Base-by-base conservation (phyloP, 164 flowering plant species). In the Malania oleifera region DNA sequence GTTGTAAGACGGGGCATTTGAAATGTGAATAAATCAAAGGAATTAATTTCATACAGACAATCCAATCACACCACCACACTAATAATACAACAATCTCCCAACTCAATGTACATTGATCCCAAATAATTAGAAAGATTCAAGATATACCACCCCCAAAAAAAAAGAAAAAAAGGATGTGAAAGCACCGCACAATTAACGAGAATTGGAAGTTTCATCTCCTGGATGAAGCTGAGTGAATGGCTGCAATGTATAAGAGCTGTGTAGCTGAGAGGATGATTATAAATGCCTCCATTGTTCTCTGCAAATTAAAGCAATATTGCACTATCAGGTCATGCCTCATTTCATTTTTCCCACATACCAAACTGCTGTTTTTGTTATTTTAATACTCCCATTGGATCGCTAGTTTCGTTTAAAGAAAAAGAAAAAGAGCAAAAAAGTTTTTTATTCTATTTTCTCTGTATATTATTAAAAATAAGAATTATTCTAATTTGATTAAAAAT, bases 281-380 rank as follows among this genome's bases (percentile, higher is more conserved):
- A 68, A 91, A 89, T 13, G 95, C 96, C 68, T 92, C 98, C 98
- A 92, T 87, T 20, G 96, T 88, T 73, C 70, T 84, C 97, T 91
- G 86, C 81, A 80, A 58, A 44, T 34, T 28, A 57, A n/a, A 58
- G 46, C 19, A 22, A 2, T 7, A 7, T 1, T 2, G 22, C 7
- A 27, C 6, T 17, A 9, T 51, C 15, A 40, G 1, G 8, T 1
- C 1, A 18, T 20, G 22, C 2, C 18, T 34, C 25, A 19, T n/a
- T n/a, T n/a, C n/a, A n/a, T n/a, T n/a, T n/a, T n/a, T n/a, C n/a
- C n/a, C n/a, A n/a, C n/a, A n/a, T n/a, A n/a, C n/a, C n/a, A n/a
- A n/a, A n/a, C n/a, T n/a, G n/a, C n/a, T n/a, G n/a, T n/a, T n/a
- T n/a, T n/a, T n/a, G n/a, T n/a, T n/a, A n/a, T n/a, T n/a, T n/a